Evolutionary conservation across 192 early-diverging fungal species (phyloP).

Genomic region (Phlyctochytrium arcticum): DNA sequence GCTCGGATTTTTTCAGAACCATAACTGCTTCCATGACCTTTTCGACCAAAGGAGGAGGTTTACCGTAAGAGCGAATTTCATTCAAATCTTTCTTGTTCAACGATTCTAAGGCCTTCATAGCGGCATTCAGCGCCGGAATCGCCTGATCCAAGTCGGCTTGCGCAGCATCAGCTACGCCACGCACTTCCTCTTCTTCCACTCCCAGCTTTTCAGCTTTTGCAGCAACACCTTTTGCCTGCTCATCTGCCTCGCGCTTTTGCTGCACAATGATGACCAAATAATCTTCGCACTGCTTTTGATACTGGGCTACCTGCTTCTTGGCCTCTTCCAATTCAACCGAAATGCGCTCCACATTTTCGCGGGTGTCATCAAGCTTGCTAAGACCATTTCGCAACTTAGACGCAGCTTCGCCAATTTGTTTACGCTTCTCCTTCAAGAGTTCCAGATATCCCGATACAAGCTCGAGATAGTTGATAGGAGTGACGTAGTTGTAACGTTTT

Average conservation of each 20-base stretch:
- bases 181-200: constrained; percentile 58
- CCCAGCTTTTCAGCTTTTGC: constrained; percentile 58
- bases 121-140: constrained; percentile 54
- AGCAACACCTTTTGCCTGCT: constrained; percentile 55
- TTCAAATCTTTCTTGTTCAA: constrained; percentile 62
- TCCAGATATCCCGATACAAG: constrained; percentile 53
- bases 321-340: constrained; percentile 57
- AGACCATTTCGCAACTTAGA: constrained; percentile 55
- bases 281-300: constrained; percentile 63
- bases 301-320: constrained; percentile 59
- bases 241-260: constrained; percentile 62
- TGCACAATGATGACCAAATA: constrained; percentile 64
- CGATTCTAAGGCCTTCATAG: constrained; percentile 52
- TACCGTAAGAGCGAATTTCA: constrained; percentile 56
- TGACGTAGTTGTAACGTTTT: constrained; percentile 57
- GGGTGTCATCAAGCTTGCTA: constrained; percentile 57
- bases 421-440: constrained; percentile 50
- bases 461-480: constrained; percentile 59
- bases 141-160: constrained; percentile 59
- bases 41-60: constrained; percentile 59
- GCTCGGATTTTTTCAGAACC: constrained; percentile 57
- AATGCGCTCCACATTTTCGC: constrained; percentile 53
- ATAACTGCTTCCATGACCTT: constrained; percentile 63
- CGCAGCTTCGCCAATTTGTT: constrained; percentile 51
- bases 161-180: constrained; percentile 53